phyloP scores from a whole-genome alignment of 805 yeast genomes.

The Suhomyces emberorum region DNA sequence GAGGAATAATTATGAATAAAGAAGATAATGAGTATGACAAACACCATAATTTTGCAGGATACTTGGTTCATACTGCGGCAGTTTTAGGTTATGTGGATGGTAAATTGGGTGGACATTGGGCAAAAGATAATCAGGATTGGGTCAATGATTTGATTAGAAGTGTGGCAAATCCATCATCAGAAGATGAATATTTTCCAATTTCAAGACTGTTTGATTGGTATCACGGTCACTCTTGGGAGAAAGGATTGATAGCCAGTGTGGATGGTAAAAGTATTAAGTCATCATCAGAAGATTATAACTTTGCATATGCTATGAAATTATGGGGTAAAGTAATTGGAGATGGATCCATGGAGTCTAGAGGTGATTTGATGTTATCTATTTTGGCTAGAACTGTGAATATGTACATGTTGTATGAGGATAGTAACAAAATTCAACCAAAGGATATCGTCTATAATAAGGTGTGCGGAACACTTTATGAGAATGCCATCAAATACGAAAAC shows the following conservation, averaged over 20 bases:
- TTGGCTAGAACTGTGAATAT: conserved; percentile 18
- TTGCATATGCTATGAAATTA: conserved; percentile 24
- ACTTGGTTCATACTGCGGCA: conserved; percentile 80
- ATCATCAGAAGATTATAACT: conserved; percentile 22
- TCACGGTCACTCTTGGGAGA: conserved; percentile 26
- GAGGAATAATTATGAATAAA: no score
- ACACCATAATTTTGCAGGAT: no score
- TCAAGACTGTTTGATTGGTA: conserved; percentile 24
- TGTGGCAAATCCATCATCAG: conserved; percentile 20
- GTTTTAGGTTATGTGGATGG: conserved; percentile 64
- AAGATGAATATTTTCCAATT: conserved; percentile 20
- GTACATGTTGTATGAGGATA: conserved; percentile 17
- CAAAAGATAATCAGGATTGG: conserved; percentile 25
- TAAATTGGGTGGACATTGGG: conserved; percentile 54
- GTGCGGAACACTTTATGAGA: conserved; percentile 21
- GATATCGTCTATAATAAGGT: conserved; percentile 18
- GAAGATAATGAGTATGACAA: no score
- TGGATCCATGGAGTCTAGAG: conserved; percentile 20
- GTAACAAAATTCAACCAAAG: conserved; percentile 16
- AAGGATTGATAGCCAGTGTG: conserved; percentile 16
- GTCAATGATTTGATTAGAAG: conserved; percentile 22
- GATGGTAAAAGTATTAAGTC: conserved; percentile 24
- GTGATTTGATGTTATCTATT: conserved; percentile 21
- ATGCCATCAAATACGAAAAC: no score
- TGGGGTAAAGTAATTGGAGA: conserved; percentile 23